Conservation (phyloP, 257 asterid species). For the Ilex aquifolium region DNA sequence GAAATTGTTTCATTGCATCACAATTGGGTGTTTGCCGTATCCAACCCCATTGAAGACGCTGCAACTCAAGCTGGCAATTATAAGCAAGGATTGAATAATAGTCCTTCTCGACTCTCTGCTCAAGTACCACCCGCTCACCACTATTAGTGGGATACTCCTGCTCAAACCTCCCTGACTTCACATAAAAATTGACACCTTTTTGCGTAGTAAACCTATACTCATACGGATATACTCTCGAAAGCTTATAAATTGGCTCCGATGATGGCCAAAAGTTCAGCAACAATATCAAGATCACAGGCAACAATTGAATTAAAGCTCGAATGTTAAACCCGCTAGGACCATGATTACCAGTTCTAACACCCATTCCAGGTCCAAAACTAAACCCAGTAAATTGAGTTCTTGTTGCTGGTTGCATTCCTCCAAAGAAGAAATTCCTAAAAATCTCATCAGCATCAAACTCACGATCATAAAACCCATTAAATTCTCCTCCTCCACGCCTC, state of each 20-base stretch:
- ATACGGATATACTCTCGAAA: constrained; percentile 47
- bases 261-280: constrained; percentile 83
- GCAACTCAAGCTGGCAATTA: constrained; percentile 77
- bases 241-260: constrained; percentile 67
- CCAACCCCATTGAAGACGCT: constrained; percentile 81
- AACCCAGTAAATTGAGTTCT: constrained; percentile 70
- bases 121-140: constrained; percentile 50
- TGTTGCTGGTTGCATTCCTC: constrained; percentile 77
- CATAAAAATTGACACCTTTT: constrained; percentile 75
- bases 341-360: constrained; percentile 37
- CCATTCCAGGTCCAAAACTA: constrained; percentile 72
- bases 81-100: constrained; percentile 52
- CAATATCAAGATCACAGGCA: constrained; percentile 71
- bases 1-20: constrained; percentile 72
- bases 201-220: constrained; percentile 49
- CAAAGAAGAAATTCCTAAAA: constrained; percentile 85
- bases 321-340: constrained; percentile 37
- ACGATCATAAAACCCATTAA: constrained; percentile 60
- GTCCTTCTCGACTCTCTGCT: constrained; percentile 60
- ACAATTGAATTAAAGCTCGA: constrained; percentile 56
- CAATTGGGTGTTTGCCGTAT: constrained; percentile 71
- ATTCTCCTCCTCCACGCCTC: constrained; percentile 60
- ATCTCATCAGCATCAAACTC: constrained; percentile 90
- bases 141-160: constrained; percentile 63
- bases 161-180: constrained; percentile 63